phyloP scores from a whole-genome alignment of 306 rosid species.

The Urtica urens region DNA sequence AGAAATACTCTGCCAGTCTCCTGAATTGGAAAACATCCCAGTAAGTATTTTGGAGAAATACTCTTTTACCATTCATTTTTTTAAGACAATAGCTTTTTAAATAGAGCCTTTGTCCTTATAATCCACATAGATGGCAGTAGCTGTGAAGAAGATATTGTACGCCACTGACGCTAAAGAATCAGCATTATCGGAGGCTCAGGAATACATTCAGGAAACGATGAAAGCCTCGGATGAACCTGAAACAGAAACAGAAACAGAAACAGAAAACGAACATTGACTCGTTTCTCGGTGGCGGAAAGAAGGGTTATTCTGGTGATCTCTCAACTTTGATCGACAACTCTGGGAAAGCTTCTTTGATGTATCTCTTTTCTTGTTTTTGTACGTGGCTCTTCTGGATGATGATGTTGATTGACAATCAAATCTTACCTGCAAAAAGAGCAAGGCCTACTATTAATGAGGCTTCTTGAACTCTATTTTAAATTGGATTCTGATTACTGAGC shows the following conservation, averaged over 20 bases:
- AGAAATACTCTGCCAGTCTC: conserved; percentile 76
- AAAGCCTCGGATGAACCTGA: conserved; percentile 18
- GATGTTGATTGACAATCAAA: too few relatives aligned
- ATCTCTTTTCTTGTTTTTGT: too few relatives aligned
- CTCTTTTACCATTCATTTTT: neutral
- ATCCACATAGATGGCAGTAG: conserved; percentile 60
- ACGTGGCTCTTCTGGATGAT: too few relatives aligned
- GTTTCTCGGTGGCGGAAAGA: conserved; percentile 10
- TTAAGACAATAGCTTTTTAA: neutral
- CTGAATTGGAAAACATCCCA: conserved; percentile 67
- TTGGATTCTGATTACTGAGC: too few relatives aligned
- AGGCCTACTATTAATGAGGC: too few relatives aligned
- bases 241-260: conserved; percentile 20
- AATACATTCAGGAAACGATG: conserved; percentile 33
- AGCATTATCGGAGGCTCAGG: conserved; percentile 80
- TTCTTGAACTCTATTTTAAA: too few relatives aligned
- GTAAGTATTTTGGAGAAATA: conserved; percentile 44
- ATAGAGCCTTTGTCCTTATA: neutral
- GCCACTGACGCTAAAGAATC: conserved; percentile 87
- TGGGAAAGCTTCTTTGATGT: too few relatives aligned
- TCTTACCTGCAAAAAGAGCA: too few relatives aligned
- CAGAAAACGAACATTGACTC: conserved; percentile 18
- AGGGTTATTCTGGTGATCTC: too few relatives aligned
- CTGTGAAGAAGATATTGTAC: conserved; percentile 77
- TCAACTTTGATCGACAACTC: too few relatives aligned